Evolutionary conservation across 768 basidiomycete genomes (phyloP).

Genomic region (Asterophora lycoperdoides): DNA sequence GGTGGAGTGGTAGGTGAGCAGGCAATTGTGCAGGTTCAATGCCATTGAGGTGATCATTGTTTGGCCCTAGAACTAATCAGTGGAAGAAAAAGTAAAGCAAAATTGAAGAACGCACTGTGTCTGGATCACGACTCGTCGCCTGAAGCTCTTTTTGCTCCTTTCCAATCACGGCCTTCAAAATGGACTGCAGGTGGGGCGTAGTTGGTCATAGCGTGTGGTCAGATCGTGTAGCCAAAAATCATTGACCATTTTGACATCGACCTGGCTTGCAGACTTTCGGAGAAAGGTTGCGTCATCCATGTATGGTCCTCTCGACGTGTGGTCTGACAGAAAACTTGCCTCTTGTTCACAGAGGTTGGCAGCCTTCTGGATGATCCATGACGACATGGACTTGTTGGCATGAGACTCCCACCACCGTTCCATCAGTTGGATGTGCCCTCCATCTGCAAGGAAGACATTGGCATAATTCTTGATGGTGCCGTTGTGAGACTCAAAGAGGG

Average conservation of each 20-base stretch:
- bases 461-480: not conserved
- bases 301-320: not conserved
- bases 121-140: not conserved
- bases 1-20: conserved; percentile 7
- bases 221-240: not conserved
- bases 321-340: not conserved
- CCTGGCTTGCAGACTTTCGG: not conserved
- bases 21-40: conserved; percentile 5
- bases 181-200: not conserved
- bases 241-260: not conserved
- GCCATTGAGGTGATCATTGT: conserved; percentile 10
- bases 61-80: conserved; percentile 1
- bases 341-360: no score
- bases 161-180: not conserved
- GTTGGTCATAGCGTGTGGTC: not conserved
- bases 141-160: not conserved
- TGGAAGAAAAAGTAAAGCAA: not conserved
- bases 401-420: not conserved
- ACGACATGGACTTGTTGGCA: not conserved
- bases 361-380: not conserved
- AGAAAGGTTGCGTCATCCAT: not conserved
- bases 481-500: not conserved
- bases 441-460: not conserved
- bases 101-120: not conserved
- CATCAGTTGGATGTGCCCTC: not conserved